A percentile compares a stretch with the other conserved stretches of the same genome.
Evolutionary conservation across 371 early-diverging fungal species (phyloP).

Genomic region (Mucor velutinosus): DNA sequence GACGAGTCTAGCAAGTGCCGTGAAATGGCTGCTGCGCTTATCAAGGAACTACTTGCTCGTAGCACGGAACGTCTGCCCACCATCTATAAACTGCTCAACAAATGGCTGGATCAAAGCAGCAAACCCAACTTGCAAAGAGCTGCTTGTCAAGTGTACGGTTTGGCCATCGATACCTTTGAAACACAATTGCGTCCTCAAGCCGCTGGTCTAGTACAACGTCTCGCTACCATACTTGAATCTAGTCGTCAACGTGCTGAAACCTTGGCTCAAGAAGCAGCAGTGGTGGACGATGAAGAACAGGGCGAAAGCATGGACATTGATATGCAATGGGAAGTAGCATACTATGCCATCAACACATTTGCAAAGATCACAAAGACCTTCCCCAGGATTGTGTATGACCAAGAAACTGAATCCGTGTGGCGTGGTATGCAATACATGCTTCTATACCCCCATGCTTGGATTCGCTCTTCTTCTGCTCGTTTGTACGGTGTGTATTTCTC

Average conservation of each 20-base stretch:
- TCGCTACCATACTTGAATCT: constrained; percentile 54
- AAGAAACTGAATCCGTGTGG: constrained; percentile 57
- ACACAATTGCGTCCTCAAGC: constrained; percentile 59
- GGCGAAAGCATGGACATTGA: constrained; percentile 56
- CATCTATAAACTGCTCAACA: constrained; percentile 63
- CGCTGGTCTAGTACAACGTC: constrained; percentile 47
- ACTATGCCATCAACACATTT: constrained; percentile 80
- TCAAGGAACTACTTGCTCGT: constrained; percentile 67
- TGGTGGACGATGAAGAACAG: constrained; percentile 42
- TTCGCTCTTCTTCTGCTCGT: constrained; percentile 72
- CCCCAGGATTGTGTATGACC: constrained; percentile 53
- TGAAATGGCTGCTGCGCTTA: constrained; percentile 80
- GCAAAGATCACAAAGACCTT: constrained; percentile 64
- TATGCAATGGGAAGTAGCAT: constrained; percentile 82
- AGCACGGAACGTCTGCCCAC: constrained; percentile 56
- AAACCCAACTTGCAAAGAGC: constrained; percentile 68
- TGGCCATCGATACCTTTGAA: constrained; percentile 77
- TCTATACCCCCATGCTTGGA: constrained; percentile 89
- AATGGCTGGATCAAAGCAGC: constrained; percentile 70
- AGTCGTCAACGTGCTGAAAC: constrained; percentile 51
- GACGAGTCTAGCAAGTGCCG: constrained; percentile 92
- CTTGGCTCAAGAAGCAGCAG: constrained; percentile 29
- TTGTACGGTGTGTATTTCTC: constrained; percentile 82
- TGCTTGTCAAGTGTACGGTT: constrained; percentile 84
- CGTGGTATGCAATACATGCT: constrained; percentile 58